phyloP scores from a whole-genome alignment of 148 eudicot species.

The Pharnaceum exiguum region DNA sequence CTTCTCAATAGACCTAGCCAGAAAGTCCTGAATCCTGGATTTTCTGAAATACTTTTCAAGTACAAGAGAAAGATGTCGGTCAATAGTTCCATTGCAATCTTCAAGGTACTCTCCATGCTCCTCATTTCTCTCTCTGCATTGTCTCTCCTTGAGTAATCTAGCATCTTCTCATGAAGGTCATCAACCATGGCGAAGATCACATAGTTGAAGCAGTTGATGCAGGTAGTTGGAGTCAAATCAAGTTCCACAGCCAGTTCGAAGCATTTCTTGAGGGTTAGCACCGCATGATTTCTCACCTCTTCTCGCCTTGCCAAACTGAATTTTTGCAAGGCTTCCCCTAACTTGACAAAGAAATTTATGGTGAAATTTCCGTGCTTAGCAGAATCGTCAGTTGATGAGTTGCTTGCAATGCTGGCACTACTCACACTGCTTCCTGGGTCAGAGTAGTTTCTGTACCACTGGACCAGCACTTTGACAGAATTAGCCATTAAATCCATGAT shows the following conservation, averaged over 20 bases:
- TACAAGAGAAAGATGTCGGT: conserved; percentile 62
- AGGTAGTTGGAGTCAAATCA: conserved; percentile 47
- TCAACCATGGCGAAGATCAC: conserved; percentile 88
- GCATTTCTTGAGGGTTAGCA: conserved; percentile 56
- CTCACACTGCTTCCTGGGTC: conserved; percentile 57
- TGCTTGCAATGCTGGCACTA: conserved; percentile 41
- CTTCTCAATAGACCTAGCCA: conserved; percentile 82
- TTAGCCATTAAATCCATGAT: conserved; percentile 77
- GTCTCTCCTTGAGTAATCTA: conserved; percentile 76
- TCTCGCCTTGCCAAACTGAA: conserved; percentile 85
- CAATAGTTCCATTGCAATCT: conserved; percentile 70
- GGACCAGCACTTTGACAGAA: conserved; percentile 53
- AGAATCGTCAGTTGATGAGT: conserved; percentile 42
- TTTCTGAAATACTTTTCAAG: conserved; percentile 47
- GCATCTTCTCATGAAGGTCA: conserved; percentile 83
- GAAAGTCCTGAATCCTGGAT: conserved; percentile 53
- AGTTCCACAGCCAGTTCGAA: conserved; percentile 58
- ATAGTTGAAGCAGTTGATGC: conserved; percentile 54
- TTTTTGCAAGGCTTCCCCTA: conserved; percentile 72
- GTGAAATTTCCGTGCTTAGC: conserved; percentile 30
- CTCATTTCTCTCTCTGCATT: conserved; percentile 87
- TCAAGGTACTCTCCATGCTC: conserved; percentile 85
- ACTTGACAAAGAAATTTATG: conserved; percentile 50
- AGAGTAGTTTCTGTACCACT: conserved; percentile 58
- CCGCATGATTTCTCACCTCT: conserved; percentile 79